phyloP scores from a whole-genome alignment of 306 rosid species.

The Acmispon strigosus region DNA sequence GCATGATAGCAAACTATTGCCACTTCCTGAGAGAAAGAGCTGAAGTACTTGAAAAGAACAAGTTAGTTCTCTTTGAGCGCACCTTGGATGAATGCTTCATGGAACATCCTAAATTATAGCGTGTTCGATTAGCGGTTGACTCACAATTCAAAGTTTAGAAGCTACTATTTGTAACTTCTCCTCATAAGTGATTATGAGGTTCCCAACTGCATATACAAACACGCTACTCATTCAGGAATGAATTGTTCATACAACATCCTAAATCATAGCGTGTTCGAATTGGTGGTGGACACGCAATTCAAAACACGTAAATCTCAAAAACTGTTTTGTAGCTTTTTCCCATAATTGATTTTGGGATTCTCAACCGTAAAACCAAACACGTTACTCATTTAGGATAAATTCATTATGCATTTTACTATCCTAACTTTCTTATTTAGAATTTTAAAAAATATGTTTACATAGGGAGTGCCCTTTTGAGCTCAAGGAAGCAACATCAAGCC shows the following conservation, averaged over 20 bases:
- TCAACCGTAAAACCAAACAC: too few species aligned
- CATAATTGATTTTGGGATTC: too few species aligned
- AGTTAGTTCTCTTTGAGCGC: slow-evolving; percentile 26
- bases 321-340: too few species aligned
- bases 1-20: slow-evolving; percentile 44
- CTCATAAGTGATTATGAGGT: too few species aligned
- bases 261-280: too few species aligned
- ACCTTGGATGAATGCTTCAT: neutral
- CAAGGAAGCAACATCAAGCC: slow-evolving; percentile 50
- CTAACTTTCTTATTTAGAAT: neutral
- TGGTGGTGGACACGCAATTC: too few species aligned
- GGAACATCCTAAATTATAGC: neutral
- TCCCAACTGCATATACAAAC: too few species aligned
- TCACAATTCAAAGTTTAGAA: too few species aligned
- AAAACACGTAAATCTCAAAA: too few species aligned
- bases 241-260: neutral
- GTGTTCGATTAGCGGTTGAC: too few species aligned
- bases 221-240: too few species aligned
- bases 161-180: too few species aligned
- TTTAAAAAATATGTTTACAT: neutral
- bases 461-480: slow-evolving; percentile 63
- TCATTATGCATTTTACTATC: neutral
- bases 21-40: slow-evolving; percentile 35
- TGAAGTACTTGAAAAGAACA: slow-evolving; percentile 35
- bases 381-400: neutral